Evolutionary conservation across 2,329 filamentous ascomycete species (phyloP).

Genomic region (Fusarium tuaranense): DNA sequence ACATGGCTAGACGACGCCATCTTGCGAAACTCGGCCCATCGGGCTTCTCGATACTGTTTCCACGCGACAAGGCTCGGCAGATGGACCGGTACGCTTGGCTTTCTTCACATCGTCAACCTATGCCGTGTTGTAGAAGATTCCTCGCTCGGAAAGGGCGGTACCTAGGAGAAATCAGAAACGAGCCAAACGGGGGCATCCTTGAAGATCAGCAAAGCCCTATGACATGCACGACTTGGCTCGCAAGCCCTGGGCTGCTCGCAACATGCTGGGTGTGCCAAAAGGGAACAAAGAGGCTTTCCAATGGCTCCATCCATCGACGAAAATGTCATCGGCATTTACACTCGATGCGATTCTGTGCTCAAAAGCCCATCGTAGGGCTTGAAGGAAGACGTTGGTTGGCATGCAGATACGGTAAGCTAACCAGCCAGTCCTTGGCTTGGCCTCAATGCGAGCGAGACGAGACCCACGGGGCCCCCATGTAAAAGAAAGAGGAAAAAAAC

Average conservation of each 20-base stretch:
- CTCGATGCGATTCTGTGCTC: not conserved
- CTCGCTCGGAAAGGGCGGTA: not conserved
- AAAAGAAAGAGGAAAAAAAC: not conserved
- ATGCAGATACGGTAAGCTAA: not conserved
- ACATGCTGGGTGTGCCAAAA: not conserved
- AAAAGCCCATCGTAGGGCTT: not conserved
- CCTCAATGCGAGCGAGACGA: not conserved
- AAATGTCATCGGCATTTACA: not conserved
- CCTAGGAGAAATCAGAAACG: not conserved
- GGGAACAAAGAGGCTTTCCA: not conserved
- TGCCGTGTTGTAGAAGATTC: not conserved
- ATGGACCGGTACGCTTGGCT: not conserved
- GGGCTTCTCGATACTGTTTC: not conserved
- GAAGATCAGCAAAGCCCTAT: constrained; percentile 2
- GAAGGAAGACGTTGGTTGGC: not conserved
- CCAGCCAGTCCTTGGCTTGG: not conserved
- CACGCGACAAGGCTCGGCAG: not conserved
- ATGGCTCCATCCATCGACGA: not conserved
- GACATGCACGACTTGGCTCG: not conserved
- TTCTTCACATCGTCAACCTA: not conserved
- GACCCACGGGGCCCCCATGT: constrained; percentile 1
- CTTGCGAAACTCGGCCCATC: not conserved
- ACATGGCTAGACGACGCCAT: not conserved
- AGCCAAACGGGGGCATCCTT: not conserved
- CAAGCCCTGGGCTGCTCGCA: not conserved